Percentiles rank a stretch among this genome's conserved stretches.
Evolutionary conservation across 176 grass and related monocot species (phyloP).

Genomic region (Musa beccarii): DNA sequence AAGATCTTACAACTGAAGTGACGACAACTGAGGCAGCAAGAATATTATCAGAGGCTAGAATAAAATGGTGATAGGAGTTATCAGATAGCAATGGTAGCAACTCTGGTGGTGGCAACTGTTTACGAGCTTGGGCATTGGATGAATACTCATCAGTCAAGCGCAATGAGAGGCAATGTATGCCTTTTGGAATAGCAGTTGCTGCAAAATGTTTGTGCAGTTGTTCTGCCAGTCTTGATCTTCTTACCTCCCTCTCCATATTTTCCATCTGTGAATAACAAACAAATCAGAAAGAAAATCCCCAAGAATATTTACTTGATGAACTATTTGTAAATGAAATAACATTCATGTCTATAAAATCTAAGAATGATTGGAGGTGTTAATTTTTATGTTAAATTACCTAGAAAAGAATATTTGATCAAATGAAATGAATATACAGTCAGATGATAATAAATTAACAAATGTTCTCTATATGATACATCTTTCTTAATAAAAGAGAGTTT

Average conservation of each 20-base stretch:
- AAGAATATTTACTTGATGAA: not conserved
- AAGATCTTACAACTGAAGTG: slow-evolving; percentile 56
- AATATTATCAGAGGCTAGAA: slow-evolving; percentile 91
- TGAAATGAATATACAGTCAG: not conserved
- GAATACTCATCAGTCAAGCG: slow-evolving; percentile 95
- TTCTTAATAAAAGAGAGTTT: not conserved
- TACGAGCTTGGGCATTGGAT: slow-evolving; percentile 95
- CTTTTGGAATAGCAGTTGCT: slow-evolving; percentile 89
- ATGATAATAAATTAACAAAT: not conserved
- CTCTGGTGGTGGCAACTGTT: slow-evolving; percentile 83
- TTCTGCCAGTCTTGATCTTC: slow-evolving; percentile 67
- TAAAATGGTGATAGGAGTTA: slow-evolving; percentile 73
- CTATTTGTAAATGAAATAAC: not conserved
- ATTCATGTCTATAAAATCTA: not conserved
- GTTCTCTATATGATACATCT: not conserved
- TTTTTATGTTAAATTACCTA: not conserved
- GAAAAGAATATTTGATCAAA: not conserved
- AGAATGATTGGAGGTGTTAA: not conserved
- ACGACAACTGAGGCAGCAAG: slow-evolving; percentile 97
- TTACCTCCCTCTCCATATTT: slow-evolving; percentile 84
- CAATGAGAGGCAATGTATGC: slow-evolving; percentile 85
- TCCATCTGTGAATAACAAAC: slow-evolving; percentile 61
- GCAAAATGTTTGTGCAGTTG: slow-evolving; percentile 96
- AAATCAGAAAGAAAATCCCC: not conserved
- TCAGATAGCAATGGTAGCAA: slow-evolving; percentile 68